Percentiles rank a stretch among this genome's conserved stretches.
Conservation (phyloP, 192 early-diverging fungal genomes). For the Coemansia sp. region DNA sequence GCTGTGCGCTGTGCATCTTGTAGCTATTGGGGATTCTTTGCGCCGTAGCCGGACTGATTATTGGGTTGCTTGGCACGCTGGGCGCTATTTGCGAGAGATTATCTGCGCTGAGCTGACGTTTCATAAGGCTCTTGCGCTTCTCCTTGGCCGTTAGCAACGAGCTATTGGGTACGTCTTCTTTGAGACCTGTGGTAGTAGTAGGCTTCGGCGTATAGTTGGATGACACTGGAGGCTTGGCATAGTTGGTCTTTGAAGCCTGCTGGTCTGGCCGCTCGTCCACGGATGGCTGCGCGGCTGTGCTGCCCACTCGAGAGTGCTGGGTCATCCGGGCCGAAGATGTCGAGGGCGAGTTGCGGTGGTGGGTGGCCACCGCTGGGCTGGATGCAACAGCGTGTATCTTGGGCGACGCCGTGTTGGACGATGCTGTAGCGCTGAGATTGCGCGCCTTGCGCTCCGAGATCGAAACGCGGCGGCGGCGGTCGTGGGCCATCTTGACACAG, state of each 20-base stretch:
- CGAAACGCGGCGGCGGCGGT: constrained; percentile 8
- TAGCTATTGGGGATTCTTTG: neutral
- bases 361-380: neutral
- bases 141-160: constrained; percentile 32
- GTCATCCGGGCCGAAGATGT: neutral
- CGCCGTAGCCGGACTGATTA: neutral
- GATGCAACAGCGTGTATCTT: neutral
- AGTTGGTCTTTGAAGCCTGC: no score
- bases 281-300: neutral
- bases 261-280: no score
- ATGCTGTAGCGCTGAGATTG: neutral
- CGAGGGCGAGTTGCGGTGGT: neutral
- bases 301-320: neutral
- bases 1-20: neutral
- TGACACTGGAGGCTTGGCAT: neutral
- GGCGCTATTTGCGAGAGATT: constrained; percentile 8
- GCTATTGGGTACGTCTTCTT: neutral
- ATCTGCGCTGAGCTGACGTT: constrained; percentile 39
- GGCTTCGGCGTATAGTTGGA: neutral
- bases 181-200: neutral
- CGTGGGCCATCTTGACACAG: constrained; percentile 42
- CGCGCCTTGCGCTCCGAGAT: constrained; percentile 5
- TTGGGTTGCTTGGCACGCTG: neutral
- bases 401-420: neutral
- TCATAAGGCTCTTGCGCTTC: constrained; percentile 30